Evolutionary conservation across 2,329 filamentous ascomycete genomes (phyloP).

Genomic region (Coniochaeta sp.): DNA sequence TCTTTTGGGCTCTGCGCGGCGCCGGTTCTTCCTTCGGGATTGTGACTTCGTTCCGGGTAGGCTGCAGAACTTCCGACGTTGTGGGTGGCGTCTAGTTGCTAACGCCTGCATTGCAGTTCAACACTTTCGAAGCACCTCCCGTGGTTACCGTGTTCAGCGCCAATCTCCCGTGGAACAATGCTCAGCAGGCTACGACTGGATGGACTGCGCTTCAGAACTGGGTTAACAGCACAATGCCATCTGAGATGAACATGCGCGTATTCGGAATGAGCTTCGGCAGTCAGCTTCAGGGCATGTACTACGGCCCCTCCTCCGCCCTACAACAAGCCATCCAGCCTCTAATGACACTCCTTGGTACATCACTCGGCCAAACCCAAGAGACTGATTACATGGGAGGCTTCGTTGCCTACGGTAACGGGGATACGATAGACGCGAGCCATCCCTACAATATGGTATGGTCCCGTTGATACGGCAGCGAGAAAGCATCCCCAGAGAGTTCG

Average conservation of each 20-base stretch:
- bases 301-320: slow-evolving; percentile 13
- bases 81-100: too few relatives aligned
- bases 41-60: slow-evolving; percentile 27
- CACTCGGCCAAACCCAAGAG: slow-evolving; percentile 14
- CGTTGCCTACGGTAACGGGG: slow-evolving; percentile 22
- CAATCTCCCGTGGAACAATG: slow-evolving; percentile 17
- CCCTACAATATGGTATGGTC: slow-evolving; percentile 15
- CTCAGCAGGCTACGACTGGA: slow-evolving; percentile 13
- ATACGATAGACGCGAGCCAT: slow-evolving; percentile 16
- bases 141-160: slow-evolving; percentile 21
- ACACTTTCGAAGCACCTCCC: slow-evolving; percentile 28
- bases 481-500: neutral
- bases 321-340: slow-evolving; percentile 16
- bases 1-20: slow-evolving; percentile 36
- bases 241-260: slow-evolving; percentile 21
- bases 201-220: slow-evolving; percentile 19
- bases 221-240: slow-evolving; percentile 14
- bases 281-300: slow-evolving; percentile 20
- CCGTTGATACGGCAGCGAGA: neutral
- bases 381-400: slow-evolving; percentile 21
- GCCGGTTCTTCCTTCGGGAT: slow-evolving; percentile 35
- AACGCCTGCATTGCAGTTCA: slow-evolving; percentile 15
- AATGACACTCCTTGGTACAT: slow-evolving; percentile 13
- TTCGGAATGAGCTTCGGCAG: slow-evolving; percentile 16
- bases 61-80: too few relatives aligned